Evolutionary conservation across 305 asterid species (phyloP).

Genomic region (Fraxinus nigra): DNA sequence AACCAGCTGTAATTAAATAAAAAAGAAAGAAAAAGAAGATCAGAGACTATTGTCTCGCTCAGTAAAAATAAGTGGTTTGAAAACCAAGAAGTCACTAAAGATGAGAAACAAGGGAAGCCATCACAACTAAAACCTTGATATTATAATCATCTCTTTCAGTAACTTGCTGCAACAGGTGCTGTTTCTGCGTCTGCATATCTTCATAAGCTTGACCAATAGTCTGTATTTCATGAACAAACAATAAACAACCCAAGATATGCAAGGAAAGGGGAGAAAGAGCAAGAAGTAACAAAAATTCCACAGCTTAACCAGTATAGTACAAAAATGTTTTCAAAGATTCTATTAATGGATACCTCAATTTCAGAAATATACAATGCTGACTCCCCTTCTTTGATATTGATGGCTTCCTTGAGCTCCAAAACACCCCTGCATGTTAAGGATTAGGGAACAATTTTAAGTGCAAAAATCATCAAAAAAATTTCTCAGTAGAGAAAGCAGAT

Average conservation of each 20-base stretch:
- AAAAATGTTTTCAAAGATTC: constrained; percentile 15
- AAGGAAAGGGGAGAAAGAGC: constrained; percentile 14
- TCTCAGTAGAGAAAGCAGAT: constrained; percentile 8
- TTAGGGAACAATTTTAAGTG: constrained; percentile 13
- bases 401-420: constrained; percentile 87
- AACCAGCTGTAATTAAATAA: constrained; percentile 61
- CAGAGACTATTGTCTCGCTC: constrained; percentile 15
- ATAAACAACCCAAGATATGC: constrained; percentile 14
- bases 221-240: constrained; percentile 34
- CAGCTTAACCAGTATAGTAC: neutral
- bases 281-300: neutral
- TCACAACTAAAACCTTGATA: constrained; percentile 56
- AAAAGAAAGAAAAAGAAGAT: constrained; percentile 12
- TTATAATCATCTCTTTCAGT: constrained; percentile 80
- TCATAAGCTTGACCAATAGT: constrained; percentile 95
- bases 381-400: constrained; percentile 81
- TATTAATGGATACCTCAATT: constrained; percentile 66
- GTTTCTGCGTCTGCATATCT: constrained; percentile 94
- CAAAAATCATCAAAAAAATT: neutral
- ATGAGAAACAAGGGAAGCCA: neutral
- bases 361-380: constrained; percentile 83
- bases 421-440: constrained; percentile 62
- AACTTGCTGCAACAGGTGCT: constrained; percentile 72
- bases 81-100: constrained; percentile 2
- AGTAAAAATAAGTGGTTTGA: constrained; percentile 17